Evolutionary conservation across 2,329 filamentous ascomycete genomes (phyloP), one percentile per base, ranked within the genome.

Genomic region (Pseudogymnoascus sp.): DNA sequence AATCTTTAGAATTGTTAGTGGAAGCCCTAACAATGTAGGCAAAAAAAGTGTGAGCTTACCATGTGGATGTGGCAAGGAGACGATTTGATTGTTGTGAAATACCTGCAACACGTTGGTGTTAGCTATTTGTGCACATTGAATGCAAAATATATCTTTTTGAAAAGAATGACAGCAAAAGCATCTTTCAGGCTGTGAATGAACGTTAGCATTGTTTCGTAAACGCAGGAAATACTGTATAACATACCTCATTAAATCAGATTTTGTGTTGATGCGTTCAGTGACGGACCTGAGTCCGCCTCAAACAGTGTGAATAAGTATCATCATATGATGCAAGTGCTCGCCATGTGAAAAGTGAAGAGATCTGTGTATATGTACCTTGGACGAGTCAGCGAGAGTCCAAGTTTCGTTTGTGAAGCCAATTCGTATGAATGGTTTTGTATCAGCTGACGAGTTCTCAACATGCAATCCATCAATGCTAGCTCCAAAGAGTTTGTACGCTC

Each of bases 171-270:
- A 70, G 68, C 69, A 71, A 67, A 65, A 69, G 68, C 68, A 70
- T 67, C 65, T 73, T 65, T 73, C 71, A 74, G 72, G 71, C 72
- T 73, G 21, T 8, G 45, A 47, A 11, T 57, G 8, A 60, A 51
- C 6, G 59, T 71, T 66, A 72, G 68, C 62, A 7, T 11, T 5
- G 40, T 7, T 7, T 36, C 23, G 16, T 29, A 34, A 12, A 11
- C 14, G 14, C 23, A 29, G 39, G 14, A 11, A 62, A 5, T 8
- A 3, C 61, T 23, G 61, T 57, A 64, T 34, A 47, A 65, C 71
- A 70, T 74, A 76, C 74, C 75, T 77, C 75, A 77, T 77, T 77
- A 77, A 76, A 77, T 77, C 75, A 77, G 75, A 77, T 77, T 77
- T 75, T 71, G 31, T 71, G 66, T 70, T 68, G 67, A 67, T 75